phyloP scores from a whole-genome alignment of 768 basidiomycete species.

The Russula virescens region DNA sequence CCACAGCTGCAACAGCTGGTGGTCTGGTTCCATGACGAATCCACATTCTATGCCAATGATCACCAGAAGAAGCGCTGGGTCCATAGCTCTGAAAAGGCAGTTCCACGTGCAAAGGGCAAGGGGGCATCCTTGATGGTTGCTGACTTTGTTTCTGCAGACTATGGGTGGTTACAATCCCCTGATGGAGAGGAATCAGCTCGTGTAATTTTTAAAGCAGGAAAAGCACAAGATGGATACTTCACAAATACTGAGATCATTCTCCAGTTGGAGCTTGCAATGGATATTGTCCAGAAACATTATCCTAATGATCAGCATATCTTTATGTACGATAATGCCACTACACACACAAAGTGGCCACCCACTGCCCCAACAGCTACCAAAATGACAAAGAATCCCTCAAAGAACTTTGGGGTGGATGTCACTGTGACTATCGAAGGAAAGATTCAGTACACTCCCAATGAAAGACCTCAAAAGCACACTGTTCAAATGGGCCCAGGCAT shows the following conservation, averaged over 20 bases:
- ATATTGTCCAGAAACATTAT: background rate
- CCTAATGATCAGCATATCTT: background rate
- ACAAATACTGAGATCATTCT: background rate
- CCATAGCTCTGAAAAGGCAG: background rate
- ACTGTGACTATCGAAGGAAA: background rate
- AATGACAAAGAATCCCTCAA: background rate
- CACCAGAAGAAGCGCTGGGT: background rate
- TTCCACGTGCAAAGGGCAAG: background rate
- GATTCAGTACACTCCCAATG: background rate
- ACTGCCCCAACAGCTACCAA: background rate
- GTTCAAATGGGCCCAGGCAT: background rate
- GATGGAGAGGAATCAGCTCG: too few relatives aligned
- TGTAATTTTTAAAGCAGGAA: too few relatives aligned
- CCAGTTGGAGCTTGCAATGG: background rate
- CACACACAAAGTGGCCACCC: background rate
- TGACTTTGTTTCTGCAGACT: background rate
- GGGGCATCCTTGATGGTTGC: background rate
- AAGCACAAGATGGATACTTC: background rate
- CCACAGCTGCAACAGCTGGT: background rate
- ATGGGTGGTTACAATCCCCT: background rate
- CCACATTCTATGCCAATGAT: background rate
- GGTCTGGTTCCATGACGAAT: background rate
- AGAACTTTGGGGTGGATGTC: too few relatives aligned
- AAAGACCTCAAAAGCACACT: background rate
- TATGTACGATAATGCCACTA: background rate